Base-by-base conservation (phyloP, 768 basidiomycete species). In the Naganishia vaughanmartiniae region DNA sequence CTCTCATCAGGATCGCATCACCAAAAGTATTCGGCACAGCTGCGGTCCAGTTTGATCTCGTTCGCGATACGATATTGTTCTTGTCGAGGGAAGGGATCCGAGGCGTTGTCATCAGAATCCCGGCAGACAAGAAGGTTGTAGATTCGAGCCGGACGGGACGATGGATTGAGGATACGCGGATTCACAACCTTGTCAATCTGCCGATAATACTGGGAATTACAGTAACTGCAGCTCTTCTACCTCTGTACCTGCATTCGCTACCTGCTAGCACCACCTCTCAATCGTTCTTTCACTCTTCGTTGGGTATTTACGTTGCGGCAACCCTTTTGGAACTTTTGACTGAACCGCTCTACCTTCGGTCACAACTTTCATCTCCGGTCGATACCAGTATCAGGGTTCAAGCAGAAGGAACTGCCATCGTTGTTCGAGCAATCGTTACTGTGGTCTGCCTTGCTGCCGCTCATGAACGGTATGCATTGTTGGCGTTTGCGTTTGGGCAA, bases 11-110 rank as follows among this genome's bases (percentile, higher is more conserved):
- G 0, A 84, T 93, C 33, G 89, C 90, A 1, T 88, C 92, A 0
- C 93, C 94, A 0, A 86, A 87, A 39, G 89, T 89, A 17, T 94
- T 92, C 78, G 85, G 95, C 12, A 93, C 91, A 0, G 93, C 92
- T 19, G 87, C 92, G 0, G 90, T 99, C 72, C 94, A 96, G 76
- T 93, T 98, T 81, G 96, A 98, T 79, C 86, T 97, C 31, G 78
- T 98, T 30, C 85, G 91, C 55, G 91, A 89, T 74, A 93, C 93
- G 14, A 90, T 94, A 75, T 84, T 98, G 54, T 97, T 98, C 80
- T 84, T 98, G 10, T 89, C 89, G 39, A 85, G 96, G n/a, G 96
- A 99, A 80, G 95, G 94, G 21, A 86, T 98, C 10, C 85, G 96
- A 48, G 91, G 89, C 78, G 88, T 91, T 7, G 85, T 96, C 5